phyloP scores from a whole-genome alignment of 1,284 basidiomycete species.

The Microbotryomycetes sp. region DNA sequence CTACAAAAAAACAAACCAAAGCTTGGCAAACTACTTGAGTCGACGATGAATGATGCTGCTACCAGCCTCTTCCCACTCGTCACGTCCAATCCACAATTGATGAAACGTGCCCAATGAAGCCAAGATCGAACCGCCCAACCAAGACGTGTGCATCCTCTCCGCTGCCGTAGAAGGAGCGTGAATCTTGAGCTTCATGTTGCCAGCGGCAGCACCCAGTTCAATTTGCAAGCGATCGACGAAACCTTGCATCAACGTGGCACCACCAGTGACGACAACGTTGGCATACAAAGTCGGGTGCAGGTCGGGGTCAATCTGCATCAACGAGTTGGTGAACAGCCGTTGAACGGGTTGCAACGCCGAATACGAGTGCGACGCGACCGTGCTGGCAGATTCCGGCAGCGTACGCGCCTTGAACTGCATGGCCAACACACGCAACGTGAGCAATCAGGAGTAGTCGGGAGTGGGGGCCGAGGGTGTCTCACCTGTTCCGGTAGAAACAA shows the following conservation, averaged over 20 bases:
- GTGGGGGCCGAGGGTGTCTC: conserved; percentile 37
- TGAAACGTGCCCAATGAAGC: conserved; percentile 93
- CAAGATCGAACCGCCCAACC: conserved; percentile 89
- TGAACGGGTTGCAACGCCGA: conserved; percentile 71
- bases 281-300: conserved; percentile 79
- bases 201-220: conserved; percentile 70
- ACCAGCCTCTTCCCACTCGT: conserved; percentile 37
- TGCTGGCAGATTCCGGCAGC: conserved; percentile 50
- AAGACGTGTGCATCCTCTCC: conserved; percentile 80
- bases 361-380: conserved; percentile 56
- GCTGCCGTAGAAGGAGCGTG: conserved; percentile 47
- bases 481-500: conserved; percentile 61
- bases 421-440: conserved; percentile 29
- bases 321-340: conserved; percentile 41
- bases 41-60: conserved; percentile 19
- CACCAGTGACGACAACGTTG: conserved; percentile 93
- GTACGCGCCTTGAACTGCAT: conserved; percentile 37
- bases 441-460: conserved; percentile 8
- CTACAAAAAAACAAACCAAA: no score
- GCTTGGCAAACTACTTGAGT: not conserved
- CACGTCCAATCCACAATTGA: conserved; percentile 49
- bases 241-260: conserved; percentile 77
- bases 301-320: conserved; percentile 69
- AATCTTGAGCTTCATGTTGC: conserved; percentile 49
- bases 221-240: conserved; percentile 74